Conservation (phyloP, 1,139 yeast genomes). For the Candida frijolesensis region DNA sequence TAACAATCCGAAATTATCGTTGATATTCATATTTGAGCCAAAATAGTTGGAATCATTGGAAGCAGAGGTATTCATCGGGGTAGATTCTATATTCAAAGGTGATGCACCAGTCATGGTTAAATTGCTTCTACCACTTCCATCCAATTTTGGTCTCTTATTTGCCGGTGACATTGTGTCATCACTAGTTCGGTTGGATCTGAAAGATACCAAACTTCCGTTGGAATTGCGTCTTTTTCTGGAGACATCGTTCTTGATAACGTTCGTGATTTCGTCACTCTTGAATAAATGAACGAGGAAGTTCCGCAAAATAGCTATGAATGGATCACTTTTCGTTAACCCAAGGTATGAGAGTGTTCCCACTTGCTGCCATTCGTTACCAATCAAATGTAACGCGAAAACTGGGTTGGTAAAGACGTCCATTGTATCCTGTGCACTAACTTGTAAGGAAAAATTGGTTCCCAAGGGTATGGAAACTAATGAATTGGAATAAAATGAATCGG, state of each 20-base stretch:
- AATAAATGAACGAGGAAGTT: constrained; percentile 39
- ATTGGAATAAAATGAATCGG: constrained; percentile 16
- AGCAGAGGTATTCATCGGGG: constrained; percentile 4
- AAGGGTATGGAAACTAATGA: constrained; percentile 32
- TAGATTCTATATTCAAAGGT: neutral
- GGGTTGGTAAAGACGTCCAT: constrained; percentile 41
- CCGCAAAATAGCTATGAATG: constrained; percentile 41
- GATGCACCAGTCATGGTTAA: constrained; percentile 1
- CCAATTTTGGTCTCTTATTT: constrained; percentile 4
- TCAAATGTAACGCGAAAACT: constrained; percentile 37
- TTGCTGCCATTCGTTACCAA: constrained; percentile 43
- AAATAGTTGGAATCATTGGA: constrained; percentile 7
- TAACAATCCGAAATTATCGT: constrained; percentile 3
- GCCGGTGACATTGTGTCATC: constrained; percentile 3
- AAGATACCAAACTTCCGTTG: constrained; percentile 11
- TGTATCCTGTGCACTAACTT: constrained; percentile 38
- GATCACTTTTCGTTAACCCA: constrained; percentile 47
- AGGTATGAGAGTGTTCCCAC: constrained; percentile 47
- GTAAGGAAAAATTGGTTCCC: constrained; percentile 41
- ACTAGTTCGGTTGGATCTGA: constrained; percentile 6
- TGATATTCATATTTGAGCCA: neutral
- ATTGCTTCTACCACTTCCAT: neutral
- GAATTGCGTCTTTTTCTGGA: constrained; percentile 17
- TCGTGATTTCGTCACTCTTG: constrained; percentile 39
- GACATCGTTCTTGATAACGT: constrained; percentile 29